Percentiles rank a stretch among this genome's conserved stretches.
Evolutionary conservation across 2,329 filamentous ascomycete genomes (phyloP).

Genomic region (Escovopsis sp.): DNA sequence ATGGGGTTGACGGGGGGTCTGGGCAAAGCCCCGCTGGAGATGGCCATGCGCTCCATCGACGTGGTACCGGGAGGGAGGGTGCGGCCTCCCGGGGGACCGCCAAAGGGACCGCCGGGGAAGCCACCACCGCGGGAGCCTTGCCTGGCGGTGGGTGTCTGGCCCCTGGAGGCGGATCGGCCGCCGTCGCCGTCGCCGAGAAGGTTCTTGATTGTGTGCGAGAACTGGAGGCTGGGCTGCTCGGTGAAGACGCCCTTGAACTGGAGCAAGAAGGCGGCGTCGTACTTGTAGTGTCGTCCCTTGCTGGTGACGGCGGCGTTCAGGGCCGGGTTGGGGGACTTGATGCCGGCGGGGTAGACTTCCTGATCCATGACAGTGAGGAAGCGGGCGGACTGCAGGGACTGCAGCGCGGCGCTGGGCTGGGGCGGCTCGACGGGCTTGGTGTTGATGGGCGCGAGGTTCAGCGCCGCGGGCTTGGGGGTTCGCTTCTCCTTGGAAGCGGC

Average conservation of each 20-base stretch:
- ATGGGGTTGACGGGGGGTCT: slow-evolving; percentile 29
- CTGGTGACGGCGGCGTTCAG: slow-evolving; percentile 67
- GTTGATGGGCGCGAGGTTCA: slow-evolving; percentile 73
- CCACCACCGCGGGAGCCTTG: slow-evolving; percentile 37
- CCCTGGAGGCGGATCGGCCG: slow-evolving; percentile 40
- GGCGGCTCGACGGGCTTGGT: slow-evolving; percentile 78
- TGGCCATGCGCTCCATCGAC: slow-evolving; percentile 60
- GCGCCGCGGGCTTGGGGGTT: slow-evolving; percentile 61
- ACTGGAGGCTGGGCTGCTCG: slow-evolving; percentile 89
- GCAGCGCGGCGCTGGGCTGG: slow-evolving; percentile 86
- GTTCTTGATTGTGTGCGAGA: slow-evolving; percentile 79
- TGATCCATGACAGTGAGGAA: slow-evolving; percentile 70
- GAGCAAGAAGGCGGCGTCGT: slow-evolving; percentile 86
- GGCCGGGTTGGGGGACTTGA: slow-evolving; percentile 82
- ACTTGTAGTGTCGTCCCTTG: slow-evolving; percentile 77
- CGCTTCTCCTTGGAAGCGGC: slow-evolving; percentile 48
- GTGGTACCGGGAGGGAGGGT: slow-evolving; percentile 63
- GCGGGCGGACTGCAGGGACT: slow-evolving; percentile 80
- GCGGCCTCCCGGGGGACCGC: slow-evolving; percentile 26
- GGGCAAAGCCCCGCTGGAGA: slow-evolving; percentile 39
- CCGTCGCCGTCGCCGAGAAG: slow-evolving; percentile 65
- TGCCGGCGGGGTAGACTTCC: slow-evolving; percentile 67
- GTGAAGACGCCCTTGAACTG: slow-evolving; percentile 95
- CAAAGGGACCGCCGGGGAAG: slow-evolving; percentile 59
- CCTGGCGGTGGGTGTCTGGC: slow-evolving; percentile 41